Evolutionary conservation across 371 early-diverging fungal genomes (phyloP).

Genomic region (Polyrhizophydium stewartii): DNA sequence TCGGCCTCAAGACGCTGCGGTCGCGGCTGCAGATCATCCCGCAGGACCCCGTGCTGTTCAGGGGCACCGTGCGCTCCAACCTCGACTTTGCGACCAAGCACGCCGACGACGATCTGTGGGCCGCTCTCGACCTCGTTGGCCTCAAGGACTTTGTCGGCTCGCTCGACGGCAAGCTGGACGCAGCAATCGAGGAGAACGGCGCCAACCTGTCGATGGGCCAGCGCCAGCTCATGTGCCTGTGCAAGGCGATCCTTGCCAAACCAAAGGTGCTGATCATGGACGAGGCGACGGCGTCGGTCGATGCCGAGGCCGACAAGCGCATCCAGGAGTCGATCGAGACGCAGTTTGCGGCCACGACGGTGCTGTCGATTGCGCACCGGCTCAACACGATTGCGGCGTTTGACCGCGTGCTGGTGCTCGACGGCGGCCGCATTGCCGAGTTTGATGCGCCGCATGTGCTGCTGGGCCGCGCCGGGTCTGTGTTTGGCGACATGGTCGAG

Average conservation of each 20-base stretch:
- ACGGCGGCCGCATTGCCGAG: conserved; percentile 25
- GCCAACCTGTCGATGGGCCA: conserved; percentile 49
- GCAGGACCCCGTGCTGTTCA: conserved; percentile 46
- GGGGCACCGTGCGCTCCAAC: conserved; percentile 35
- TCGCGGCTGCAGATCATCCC: conserved; percentile 26
- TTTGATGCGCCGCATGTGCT: conserved; percentile 26
- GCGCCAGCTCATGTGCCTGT: conserved; percentile 44
- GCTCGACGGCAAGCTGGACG: conserved; percentile 9
- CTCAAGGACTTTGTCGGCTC: conserved; percentile 23
- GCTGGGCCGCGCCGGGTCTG: conserved; percentile 11
- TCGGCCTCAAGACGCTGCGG: conserved; percentile 7
- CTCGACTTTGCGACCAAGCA: conserved; percentile 27
- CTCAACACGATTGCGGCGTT: conserved; percentile 38
- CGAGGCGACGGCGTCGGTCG: conserved; percentile 30
- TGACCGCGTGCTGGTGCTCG: conserved; percentile 29
- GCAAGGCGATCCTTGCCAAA: conserved; percentile 32
- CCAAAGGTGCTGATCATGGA: conserved; percentile 47
- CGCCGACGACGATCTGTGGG: conserved; percentile 35
- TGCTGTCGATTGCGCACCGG: conserved; percentile 56
- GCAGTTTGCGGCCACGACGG: conserved; percentile 60
- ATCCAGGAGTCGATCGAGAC: conserved; percentile 21
- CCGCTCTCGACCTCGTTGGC: conserved; percentile 25
- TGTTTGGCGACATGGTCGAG: conserved; percentile 28
- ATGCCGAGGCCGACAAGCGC: conserved; percentile 31
- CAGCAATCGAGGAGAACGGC: conserved; percentile 21